Evolutionary conservation across 169 alveolate genomes (phyloP).

Genomic region (Plasmodium fragile): DNA sequence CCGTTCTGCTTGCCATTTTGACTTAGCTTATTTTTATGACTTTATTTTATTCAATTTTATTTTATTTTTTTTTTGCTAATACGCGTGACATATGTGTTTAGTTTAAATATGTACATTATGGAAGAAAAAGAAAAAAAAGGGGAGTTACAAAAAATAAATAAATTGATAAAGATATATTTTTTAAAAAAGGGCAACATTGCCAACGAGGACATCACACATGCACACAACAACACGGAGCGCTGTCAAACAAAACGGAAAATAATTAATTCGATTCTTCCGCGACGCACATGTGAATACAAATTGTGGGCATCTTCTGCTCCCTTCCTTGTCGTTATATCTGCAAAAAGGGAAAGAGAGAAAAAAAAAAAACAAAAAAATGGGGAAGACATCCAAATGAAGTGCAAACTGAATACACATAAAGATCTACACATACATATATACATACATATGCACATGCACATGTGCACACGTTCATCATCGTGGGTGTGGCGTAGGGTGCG

Average conservation of each 20-base stretch:
- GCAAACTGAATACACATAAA: background rate
- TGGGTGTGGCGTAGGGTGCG: background rate
- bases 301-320: background rate
- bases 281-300: background rate
- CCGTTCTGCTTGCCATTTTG: background rate
- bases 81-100: constrained; percentile 16
- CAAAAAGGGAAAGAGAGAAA: background rate
- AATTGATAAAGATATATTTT: constrained; percentile 26
- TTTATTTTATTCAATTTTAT: background rate
- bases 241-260: background rate
- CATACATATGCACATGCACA: background rate
- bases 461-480: background rate
- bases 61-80: constrained; percentile 9
- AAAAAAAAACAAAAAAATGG: constrained; percentile 10
- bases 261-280: background rate
- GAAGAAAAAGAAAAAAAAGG: background rate
- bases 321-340: constrained; percentile 1
- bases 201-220: background rate
- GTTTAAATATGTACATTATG: constrained; percentile 27
- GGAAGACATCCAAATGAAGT: background rate
- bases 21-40: background rate
- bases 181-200: background rate
- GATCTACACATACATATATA: background rate
- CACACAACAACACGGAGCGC: background rate
- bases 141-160: constrained; percentile 24